Conservation (phyloP, 148 eudicot genomes). For the Chenopodium album region DNA sequence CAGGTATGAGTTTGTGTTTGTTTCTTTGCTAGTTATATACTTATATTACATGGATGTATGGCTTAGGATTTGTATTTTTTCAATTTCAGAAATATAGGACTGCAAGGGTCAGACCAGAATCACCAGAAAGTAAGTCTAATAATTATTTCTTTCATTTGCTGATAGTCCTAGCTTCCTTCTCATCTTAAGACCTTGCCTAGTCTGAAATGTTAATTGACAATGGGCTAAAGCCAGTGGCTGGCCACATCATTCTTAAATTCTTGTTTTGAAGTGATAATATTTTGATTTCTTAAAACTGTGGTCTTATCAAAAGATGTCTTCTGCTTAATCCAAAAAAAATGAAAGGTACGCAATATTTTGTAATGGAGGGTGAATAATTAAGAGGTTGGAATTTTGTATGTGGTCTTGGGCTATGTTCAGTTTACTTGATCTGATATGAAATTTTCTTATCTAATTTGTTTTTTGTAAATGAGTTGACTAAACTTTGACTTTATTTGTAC, state of each 20-base stretch:
- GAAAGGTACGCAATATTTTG: not conserved
- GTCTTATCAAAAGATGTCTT: not conserved
- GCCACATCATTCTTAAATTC: not conserved
- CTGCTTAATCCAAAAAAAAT: not conserved
- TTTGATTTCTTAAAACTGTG: not conserved
- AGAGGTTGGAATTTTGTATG: not conserved
- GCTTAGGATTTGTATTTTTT: constrained; percentile 14
- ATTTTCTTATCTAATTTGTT: too few relatives aligned
- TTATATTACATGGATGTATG: constrained; percentile 1
- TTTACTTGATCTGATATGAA: too few relatives aligned
- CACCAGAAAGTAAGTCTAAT: constrained; percentile 54
- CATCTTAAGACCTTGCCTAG: not conserved
- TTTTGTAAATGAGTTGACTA: too few relatives aligned
- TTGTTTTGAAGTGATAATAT: not conserved
- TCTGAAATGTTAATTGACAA: not conserved
- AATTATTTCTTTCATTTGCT: constrained; percentile 1
- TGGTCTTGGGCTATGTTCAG: too few relatives aligned
- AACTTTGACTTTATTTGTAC: too few relatives aligned
- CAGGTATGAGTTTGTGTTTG: constrained; percentile 44
- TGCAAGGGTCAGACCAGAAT: constrained; percentile 79
- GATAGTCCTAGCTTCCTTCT: not conserved
- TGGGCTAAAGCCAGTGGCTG: not conserved
- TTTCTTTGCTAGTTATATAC: not conserved
- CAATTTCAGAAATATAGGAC: constrained; percentile 78
- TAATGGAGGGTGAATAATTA: not conserved